A percentile compares a stretch with the other conserved stretches of the same genome.
Evolutionary conservation across 164 flowering plant species (phyloP).

Genomic region (Tetracentron sinense): DNA sequence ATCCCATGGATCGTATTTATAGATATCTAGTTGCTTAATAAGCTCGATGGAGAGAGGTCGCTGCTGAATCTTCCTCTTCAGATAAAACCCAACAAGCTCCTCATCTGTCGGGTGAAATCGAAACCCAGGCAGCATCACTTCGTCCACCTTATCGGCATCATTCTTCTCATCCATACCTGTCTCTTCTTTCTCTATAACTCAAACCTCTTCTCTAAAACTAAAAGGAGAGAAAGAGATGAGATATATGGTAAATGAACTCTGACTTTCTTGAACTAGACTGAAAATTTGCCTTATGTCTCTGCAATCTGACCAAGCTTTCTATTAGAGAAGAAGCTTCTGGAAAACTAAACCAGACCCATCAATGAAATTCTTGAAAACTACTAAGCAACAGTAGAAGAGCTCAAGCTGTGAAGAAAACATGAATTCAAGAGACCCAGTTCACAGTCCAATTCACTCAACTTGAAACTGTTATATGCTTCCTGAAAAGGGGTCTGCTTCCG

Average conservation of each 20-base stretch:
- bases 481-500: conserved; percentile 56
- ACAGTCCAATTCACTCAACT: conserved; percentile 22
- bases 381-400: conserved; percentile 2
- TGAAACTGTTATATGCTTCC: conserved; percentile 64
- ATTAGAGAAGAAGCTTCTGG: neutral
- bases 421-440: conserved; percentile 14
- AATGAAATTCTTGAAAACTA: neutral
- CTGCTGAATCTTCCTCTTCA: conserved; percentile 67
- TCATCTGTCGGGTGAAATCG: conserved; percentile 88
- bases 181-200: neutral
- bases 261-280: neutral
- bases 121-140: conserved; percentile 69
- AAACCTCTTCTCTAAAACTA: neutral
- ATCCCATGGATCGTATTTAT: conserved; percentile 84
- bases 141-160: conserved; percentile 46
- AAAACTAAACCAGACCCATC: neutral
- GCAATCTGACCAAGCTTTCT: neutral
- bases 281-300: neutral
- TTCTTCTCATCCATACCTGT: conserved; percentile 39
- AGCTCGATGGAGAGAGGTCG: conserved; percentile 61
- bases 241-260: neutral
- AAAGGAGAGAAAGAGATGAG: neutral
- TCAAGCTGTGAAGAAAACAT: conserved; percentile 4
- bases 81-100: conserved; percentile 72
- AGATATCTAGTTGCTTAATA: conserved; percentile 71